These are phyloP conservation scores for Solanum virginianum DNA, from an alignment of 257 asterid genomes.

Conservation along the genomic window DNA sequence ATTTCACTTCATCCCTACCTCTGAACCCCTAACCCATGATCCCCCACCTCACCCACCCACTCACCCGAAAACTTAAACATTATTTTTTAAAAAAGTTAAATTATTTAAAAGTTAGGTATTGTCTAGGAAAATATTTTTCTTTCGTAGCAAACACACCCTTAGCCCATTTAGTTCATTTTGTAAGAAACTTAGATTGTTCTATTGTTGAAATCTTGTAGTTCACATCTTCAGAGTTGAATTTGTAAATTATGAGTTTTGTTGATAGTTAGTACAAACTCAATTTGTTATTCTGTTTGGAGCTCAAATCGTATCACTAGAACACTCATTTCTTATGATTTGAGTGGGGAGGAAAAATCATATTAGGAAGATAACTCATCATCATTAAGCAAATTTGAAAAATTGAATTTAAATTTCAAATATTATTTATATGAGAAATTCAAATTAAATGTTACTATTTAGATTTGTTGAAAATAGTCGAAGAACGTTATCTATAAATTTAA, in stretches of 20 bases:
- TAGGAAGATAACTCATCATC: no score
- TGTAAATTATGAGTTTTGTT: neutral
- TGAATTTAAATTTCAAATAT: neutral
- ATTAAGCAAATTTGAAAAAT: neutral
- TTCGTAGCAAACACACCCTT: no score
- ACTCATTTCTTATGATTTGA: neutral
- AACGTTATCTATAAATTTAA: no score
- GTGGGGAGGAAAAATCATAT: neutral
- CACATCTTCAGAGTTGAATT: neutral
- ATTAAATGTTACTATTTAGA: no score
- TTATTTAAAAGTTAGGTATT: no score
- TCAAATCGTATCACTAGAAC: neutral
- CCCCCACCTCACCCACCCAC: no score
- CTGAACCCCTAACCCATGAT: no score
- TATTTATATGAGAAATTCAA: no score
- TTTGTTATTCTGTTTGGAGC: neutral
- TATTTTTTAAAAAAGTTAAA: no score
- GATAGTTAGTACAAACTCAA: neutral
- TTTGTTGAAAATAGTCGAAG: neutral
- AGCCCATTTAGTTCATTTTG: neutral
- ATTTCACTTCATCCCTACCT: no score
- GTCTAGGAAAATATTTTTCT: no score
- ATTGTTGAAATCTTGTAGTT: neutral
- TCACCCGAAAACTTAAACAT: no score
- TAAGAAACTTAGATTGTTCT: neutral